Conservation (phyloP, 129 eudicot species). For the Erigeron canadensis region DNA sequence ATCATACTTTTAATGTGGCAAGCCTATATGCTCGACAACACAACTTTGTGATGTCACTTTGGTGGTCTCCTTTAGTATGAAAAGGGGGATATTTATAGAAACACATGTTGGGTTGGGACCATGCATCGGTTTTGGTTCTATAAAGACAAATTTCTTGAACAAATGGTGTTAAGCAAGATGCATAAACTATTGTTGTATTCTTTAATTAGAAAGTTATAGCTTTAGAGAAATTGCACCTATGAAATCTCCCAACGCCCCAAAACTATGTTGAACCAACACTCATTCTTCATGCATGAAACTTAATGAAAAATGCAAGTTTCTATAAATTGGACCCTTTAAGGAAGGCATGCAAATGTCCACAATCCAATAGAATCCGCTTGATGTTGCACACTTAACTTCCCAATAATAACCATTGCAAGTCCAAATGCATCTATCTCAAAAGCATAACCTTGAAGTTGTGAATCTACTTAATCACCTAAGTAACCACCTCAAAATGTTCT, state of each 20-base stretch:
- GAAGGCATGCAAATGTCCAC: slow-evolving; percentile 42
- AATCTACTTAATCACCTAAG: slow-evolving; percentile 1
- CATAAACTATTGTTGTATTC: slow-evolving; percentile 42
- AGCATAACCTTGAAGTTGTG: slow-evolving; percentile 5
- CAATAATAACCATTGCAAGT: slow-evolving; percentile 28
- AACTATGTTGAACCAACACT: slow-evolving; percentile 24
- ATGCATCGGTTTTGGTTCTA: slow-evolving; percentile 36
- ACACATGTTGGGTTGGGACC: slow-evolving; percentile 45
- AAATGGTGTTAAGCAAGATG: slow-evolving; percentile 36
- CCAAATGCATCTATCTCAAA: slow-evolving; percentile 32
- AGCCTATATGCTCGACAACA: too few relatives aligned
- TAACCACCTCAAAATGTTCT: too few relatives aligned
- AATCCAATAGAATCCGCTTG: slow-evolving; percentile 36
- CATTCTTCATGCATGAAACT: slow-evolving; percentile 27
- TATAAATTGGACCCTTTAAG: slow-evolving; percentile 34
- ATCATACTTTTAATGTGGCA: too few relatives aligned
- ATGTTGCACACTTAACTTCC: slow-evolving; percentile 31
- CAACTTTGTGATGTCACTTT: too few relatives aligned
- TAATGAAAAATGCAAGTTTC: slow-evolving; percentile 27
- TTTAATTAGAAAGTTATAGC: slow-evolving; percentile 43
- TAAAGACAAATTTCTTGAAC: slow-evolving; percentile 41
- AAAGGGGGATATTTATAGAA: too few relatives aligned
- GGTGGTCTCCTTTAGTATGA: too few relatives aligned
- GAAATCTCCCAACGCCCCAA: slow-evolving; percentile 38
- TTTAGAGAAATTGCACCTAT: slow-evolving; percentile 29